Percentiles rank a stretch among this genome's conserved stretches.
Conservation (phyloP, 768 basidiomycete genomes). For the Exsudoporus frostii region DNA sequence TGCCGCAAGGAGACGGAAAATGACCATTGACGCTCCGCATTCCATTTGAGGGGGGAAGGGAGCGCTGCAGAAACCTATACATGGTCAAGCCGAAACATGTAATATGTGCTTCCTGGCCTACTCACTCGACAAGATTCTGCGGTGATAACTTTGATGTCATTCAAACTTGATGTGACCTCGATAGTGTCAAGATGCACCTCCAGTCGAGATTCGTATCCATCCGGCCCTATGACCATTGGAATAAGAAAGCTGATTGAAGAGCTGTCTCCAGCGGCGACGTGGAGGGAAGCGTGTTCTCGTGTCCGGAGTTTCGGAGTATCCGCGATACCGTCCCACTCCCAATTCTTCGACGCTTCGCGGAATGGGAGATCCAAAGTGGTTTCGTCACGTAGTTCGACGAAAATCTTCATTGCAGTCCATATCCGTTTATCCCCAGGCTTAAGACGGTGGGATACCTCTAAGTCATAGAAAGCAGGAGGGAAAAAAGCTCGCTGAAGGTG, state of each 20-base stretch:
- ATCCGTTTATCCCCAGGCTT: constrained; percentile 75
- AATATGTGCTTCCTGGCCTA: constrained; percentile 11
- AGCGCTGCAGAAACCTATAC: constrained; percentile 65
- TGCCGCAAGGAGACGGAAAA: constrained; percentile 69
- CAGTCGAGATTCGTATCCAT: constrained; percentile 76
- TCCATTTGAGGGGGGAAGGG: constrained; percentile 82
- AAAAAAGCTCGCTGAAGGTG: constrained; percentile 82
- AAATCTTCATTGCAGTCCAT: constrained; percentile 79
- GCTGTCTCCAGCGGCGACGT: constrained; percentile 69
- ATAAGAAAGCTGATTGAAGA: constrained; percentile 84
- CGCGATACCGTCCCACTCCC: constrained; percentile 80
- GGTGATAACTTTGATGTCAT: constrained; percentile 74
- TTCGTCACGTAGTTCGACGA: constrained; percentile 75
- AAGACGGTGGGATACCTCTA: constrained; percentile 53
- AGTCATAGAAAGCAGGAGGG: constrained; percentile 71
- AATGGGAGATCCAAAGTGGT: constrained; percentile 85
- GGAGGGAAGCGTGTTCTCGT: constrained; percentile 70
- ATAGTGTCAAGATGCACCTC: constrained; percentile 82
- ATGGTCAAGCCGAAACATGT: constrained; percentile 2
- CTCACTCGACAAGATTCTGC: constrained; percentile 77
- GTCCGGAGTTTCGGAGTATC: constrained; percentile 49
- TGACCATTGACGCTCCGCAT: constrained; percentile 74
- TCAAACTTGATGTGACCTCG: constrained; percentile 79
- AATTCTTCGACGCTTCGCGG: constrained; percentile 92
- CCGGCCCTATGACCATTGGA: constrained; percentile 70